Conservation (phyloP, 768 basidiomycete genomes). For the Dentipellis sp. region DNA sequence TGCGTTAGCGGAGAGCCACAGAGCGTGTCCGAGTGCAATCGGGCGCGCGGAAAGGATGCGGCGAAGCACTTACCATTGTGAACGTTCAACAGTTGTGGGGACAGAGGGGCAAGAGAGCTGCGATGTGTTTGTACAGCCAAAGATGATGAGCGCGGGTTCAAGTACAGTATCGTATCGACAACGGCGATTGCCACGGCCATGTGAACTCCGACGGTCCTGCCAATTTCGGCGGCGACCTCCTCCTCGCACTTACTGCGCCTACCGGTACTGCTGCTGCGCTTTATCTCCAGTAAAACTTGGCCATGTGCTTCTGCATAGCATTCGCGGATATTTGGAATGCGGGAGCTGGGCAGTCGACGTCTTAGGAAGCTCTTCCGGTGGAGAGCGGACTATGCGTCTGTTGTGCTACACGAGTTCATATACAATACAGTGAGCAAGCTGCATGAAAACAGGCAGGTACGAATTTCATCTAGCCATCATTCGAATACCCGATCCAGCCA, state of each 20-base stretch:
- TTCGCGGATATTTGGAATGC: too few relatives aligned
- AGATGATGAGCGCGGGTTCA: background rate
- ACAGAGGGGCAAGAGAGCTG: background rate
- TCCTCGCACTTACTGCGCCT: background rate
- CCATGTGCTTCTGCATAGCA: too few relatives aligned
- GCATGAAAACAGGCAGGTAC: background rate
- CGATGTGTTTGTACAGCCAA: background rate
- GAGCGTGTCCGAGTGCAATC: background rate
- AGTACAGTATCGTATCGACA: conserved; percentile 17
- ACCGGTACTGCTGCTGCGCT: too few relatives aligned
- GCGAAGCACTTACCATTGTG: background rate
- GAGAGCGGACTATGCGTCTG: too few relatives aligned
- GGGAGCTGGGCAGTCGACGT: too few relatives aligned
- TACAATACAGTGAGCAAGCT: background rate
- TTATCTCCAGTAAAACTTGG: too few relatives aligned
- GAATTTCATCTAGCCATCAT: conserved; percentile 19
- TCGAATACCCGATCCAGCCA: conserved; percentile 78
- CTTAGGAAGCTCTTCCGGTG: too few relatives aligned
- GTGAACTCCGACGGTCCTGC: conserved; percentile 12
- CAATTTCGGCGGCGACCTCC: background rate
- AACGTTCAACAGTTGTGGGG: background rate
- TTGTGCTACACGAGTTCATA: too few relatives aligned
- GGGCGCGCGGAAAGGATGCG: background rate
- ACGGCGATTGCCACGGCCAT: conserved; percentile 21
- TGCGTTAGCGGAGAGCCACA: background rate